A percentile compares a stretch with the other conserved stretches of the same genome.
Conservation (phyloP, 345 rosid species). For the Citrus maxima region DNA sequence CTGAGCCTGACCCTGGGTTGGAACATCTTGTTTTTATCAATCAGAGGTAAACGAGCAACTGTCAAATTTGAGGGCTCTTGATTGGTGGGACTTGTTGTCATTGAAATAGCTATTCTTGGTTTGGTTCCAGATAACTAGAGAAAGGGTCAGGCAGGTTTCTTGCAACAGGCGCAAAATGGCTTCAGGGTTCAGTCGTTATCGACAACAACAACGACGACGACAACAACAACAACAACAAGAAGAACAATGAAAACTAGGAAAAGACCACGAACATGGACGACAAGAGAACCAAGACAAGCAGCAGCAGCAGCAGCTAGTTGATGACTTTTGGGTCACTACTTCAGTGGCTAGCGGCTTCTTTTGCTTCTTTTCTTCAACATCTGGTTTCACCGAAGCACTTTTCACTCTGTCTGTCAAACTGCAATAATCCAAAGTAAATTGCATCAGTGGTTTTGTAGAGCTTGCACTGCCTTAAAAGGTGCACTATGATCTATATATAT, state of each 20-base stretch:
- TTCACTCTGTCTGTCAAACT: constrained; percentile 35
- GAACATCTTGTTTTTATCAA: background rate
- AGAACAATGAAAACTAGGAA: constrained; percentile 7
- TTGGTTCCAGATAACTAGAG: background rate
- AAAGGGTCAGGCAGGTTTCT: background rate
- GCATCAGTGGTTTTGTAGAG: background rate
- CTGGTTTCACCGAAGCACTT: constrained; percentile 14
- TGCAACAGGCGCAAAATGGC: background rate
- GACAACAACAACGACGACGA: background rate
- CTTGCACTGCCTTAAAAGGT: background rate
- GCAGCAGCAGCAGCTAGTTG: constrained; percentile 1
- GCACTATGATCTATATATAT: background rate
- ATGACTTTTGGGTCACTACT: constrained; percentile 18
- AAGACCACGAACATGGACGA: constrained; percentile 25
- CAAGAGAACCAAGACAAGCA: constrained; percentile 34
- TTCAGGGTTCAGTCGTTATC: background rate
- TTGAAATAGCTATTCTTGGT: background rate
- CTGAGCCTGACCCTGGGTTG: background rate
- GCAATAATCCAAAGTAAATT: constrained; percentile 11
- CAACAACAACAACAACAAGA: constrained; percentile 6
- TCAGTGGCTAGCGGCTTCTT: background rate
- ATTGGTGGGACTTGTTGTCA: background rate
- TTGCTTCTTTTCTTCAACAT: constrained; percentile 16
- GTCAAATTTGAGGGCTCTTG: background rate
- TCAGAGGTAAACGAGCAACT: background rate